A percentile compares a stretch with the other conserved stretches of the same genome.
phyloP scores from a whole-genome alignment of 768 basidiomycete species.

The Amylocystis lapponica region DNA sequence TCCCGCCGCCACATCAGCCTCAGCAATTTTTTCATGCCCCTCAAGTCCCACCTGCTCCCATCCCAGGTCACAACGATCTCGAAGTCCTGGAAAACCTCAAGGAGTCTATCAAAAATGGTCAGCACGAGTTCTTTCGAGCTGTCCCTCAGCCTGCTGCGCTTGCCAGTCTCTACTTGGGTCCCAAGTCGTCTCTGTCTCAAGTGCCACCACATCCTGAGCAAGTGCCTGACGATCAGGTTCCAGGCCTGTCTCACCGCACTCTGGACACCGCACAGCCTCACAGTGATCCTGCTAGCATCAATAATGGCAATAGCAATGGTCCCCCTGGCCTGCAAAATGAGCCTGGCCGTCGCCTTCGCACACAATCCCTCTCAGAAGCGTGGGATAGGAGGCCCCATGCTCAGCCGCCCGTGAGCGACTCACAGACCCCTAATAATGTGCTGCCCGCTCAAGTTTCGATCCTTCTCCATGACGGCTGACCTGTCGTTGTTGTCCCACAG shows the following conservation, averaged over 20 bases:
- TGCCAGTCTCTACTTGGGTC: conserved; percentile 58
- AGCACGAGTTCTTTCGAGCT: conserved; percentile 68
- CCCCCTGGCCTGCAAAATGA: not conserved
- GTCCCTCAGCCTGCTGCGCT: conserved; percentile 61
- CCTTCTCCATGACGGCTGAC: not conserved
- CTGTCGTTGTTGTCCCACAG: not conserved
- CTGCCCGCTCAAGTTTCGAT: not conserved
- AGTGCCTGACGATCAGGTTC: no score
- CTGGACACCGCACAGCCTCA: conserved; percentile 14
- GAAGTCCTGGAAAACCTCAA: conserved; percentile 75
- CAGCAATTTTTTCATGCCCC: conserved; percentile 16
- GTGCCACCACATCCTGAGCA: conserved; percentile 34
- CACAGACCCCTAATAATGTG: not conserved
- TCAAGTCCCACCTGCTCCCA: conserved; percentile 20
- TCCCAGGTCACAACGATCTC: conserved; percentile 60
- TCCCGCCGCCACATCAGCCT: conserved; percentile 24
- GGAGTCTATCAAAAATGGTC: conserved; percentile 59
- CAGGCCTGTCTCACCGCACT: conserved; percentile 25
- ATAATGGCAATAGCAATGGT: not conserved
- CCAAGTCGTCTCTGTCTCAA: conserved; percentile 21
- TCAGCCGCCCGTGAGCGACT: not conserved
- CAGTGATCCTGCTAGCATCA: conserved; percentile 10
- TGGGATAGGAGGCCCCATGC: not conserved
- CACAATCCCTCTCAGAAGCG: not conserved
- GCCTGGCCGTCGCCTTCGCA: not conserved